Percentiles rank a stretch among this genome's conserved stretches.
Conservation (phyloP, 257 asterid species). For the Solanum peruvianum region DNA sequence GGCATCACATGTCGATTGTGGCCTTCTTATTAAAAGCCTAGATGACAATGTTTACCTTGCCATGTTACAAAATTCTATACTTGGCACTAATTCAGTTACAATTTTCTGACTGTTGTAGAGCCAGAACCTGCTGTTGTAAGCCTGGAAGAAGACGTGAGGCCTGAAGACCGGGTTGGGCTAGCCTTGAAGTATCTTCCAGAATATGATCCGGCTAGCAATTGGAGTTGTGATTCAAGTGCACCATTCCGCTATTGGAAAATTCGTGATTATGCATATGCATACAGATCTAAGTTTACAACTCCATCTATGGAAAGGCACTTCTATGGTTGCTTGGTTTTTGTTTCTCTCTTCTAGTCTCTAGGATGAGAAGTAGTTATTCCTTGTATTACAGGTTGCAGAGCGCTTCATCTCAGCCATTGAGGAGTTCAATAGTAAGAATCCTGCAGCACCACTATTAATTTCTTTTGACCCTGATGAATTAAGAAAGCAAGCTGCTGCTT, state of each 20-base stretch:
- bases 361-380: background rate
- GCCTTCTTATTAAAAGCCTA: background rate
- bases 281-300: slow-evolving; percentile 69
- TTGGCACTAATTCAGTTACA: background rate
- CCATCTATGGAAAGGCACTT: slow-evolving; percentile 66
- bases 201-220: slow-evolving; percentile 55
- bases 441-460: slow-evolving; percentile 61
- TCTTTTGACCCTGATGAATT: slow-evolving; percentile 71
- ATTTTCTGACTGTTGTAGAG: slow-evolving; percentile 32
- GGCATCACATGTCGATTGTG: background rate
- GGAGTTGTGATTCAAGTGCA: slow-evolving; percentile 45
- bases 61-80: background rate
- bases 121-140: slow-evolving; percentile 45
- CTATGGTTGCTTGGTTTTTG: background rate
- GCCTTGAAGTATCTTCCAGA: slow-evolving; percentile 71
- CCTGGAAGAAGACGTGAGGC: slow-evolving; percentile 62
- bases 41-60: background rate
- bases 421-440: slow-evolving; percentile 56
- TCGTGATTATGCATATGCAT: slow-evolving; percentile 94
- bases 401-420: slow-evolving; percentile 75
- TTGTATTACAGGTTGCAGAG: slow-evolving; percentile 65
- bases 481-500: slow-evolving; percentile 87
- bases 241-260: slow-evolving; percentile 90
- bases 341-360: background rate
- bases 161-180: slow-evolving; percentile 66